Conservation (phyloP, 2,329 filamentous ascomycete species). For the Fusarium abutilonis region DNA sequence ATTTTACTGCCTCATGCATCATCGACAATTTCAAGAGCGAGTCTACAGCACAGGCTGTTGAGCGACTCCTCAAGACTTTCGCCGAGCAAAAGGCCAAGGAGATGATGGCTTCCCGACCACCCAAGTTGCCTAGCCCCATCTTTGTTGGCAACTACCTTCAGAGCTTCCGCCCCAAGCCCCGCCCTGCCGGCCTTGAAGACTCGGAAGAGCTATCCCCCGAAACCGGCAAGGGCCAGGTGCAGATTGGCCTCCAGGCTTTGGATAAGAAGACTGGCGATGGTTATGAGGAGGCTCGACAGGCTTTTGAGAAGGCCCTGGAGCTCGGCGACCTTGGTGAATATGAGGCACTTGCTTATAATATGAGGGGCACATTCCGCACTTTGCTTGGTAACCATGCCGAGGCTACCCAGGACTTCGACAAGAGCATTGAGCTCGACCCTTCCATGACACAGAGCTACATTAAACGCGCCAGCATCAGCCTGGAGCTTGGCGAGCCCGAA, state of each 20-base stretch:
- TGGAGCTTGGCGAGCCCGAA: slow-evolving; percentile 90
- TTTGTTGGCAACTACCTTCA: slow-evolving; percentile 99
- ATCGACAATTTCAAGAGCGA: slow-evolving; percentile 98
- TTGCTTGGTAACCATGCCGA: slow-evolving; percentile 86
- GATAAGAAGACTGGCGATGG: slow-evolving; percentile 88
- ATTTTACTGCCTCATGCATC: slow-evolving; percentile 99
- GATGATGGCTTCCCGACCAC: slow-evolving; percentile 84
- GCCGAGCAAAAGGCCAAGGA: slow-evolving; percentile 93
- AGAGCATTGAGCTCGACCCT: slow-evolving; percentile 90
- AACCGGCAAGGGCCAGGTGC: slow-evolving; percentile 85
- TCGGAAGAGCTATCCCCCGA: slow-evolving; percentile 79
- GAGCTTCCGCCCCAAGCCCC: slow-evolving; percentile 88
- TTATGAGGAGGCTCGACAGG: slow-evolving; percentile 85
- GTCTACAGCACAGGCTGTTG: slow-evolving; percentile 85
- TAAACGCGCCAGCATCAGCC: slow-evolving; percentile 97
- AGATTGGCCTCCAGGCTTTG: slow-evolving; percentile 82
- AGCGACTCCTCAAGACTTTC: slow-evolving; percentile 94
- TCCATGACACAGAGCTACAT: slow-evolving; percentile 95
- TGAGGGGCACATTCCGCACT: slow-evolving; percentile 95
- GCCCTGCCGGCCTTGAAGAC: slow-evolving; percentile 85
- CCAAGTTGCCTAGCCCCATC: slow-evolving; percentile 92
- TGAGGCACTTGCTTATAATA: slow-evolving; percentile 93
- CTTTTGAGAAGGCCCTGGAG: slow-evolving; percentile 90
- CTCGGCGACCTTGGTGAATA: slow-evolving; percentile 80
- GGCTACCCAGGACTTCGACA: slow-evolving; percentile 86